These are phyloP conservation scores for Helotiales sp. DNA, from an alignment of 2,329 filamentous ascomycete species.

Conservation along the genomic window DNA sequence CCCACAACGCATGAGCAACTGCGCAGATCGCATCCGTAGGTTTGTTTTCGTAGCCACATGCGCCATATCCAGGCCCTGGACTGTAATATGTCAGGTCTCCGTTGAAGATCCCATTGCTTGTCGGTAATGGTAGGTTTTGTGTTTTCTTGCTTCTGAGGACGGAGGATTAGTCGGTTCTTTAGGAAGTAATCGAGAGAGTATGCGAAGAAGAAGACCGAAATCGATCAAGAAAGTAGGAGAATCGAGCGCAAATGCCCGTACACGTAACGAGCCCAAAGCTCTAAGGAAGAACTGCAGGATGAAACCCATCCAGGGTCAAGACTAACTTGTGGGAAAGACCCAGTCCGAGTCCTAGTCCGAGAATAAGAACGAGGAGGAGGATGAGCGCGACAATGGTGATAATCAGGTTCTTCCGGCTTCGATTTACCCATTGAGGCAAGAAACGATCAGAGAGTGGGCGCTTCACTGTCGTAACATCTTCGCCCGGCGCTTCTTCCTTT, in stretches of 20 bases:
- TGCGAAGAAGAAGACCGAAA: constrained; percentile 11
- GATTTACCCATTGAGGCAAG: constrained; percentile 22
- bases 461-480: constrained; percentile 15
- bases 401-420: constrained; percentile 22
- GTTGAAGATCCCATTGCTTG: constrained; percentile 55
- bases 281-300: constrained; percentile 21
- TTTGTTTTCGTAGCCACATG: constrained; percentile 66
- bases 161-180: constrained; percentile 26
- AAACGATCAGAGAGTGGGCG: constrained; percentile 20
- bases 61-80: constrained; percentile 66
- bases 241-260: constrained; percentile 9
- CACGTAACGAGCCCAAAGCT: constrained; percentile 3
- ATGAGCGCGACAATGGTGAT: constrained; percentile 26
- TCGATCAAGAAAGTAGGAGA: constrained; percentile 10
- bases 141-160: constrained; percentile 26
- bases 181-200: neutral
- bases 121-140: constrained; percentile 56
- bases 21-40: constrained; percentile 66
- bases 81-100: constrained; percentile 75
- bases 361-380: constrained; percentile 42
- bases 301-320: constrained; percentile 31
- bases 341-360: constrained; percentile 45
- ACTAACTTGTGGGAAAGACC: constrained; percentile 34
- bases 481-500: constrained; percentile 18
- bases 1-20: constrained; percentile 70